Percentiles rank a stretch among this genome's conserved stretches.
phyloP scores from a whole-genome alignment of 805 yeast genomes.

The Monosporozyma unispora region DNA sequence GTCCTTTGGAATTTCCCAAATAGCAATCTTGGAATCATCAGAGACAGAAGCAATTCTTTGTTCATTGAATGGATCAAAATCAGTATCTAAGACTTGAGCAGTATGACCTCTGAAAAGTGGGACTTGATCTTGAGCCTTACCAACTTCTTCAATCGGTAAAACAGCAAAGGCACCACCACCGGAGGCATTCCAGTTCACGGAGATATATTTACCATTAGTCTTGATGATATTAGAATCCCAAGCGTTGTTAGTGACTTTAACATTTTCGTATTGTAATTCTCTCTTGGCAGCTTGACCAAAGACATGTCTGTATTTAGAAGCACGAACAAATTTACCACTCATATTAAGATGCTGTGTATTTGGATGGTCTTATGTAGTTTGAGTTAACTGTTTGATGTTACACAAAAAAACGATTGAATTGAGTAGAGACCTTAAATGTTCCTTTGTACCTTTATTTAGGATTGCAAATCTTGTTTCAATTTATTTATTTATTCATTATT shows the following conservation, averaged over 20 bases:
- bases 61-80: slow-evolving; percentile 85
- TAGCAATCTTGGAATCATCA: slow-evolving; percentile 69
- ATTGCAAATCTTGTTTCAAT: no score
- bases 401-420: background rate
- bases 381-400: no score
- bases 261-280: slow-evolving; percentile 37
- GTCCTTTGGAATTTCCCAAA: slow-evolving; percentile 83
- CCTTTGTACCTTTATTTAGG: no score
- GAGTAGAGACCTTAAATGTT: background rate
- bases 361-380: background rate
- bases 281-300: slow-evolving; percentile 75
- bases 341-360: slow-evolving; percentile 5
- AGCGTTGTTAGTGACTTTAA: slow-evolving; percentile 79
- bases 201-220: slow-evolving; percentile 75
- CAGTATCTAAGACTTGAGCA: slow-evolving; percentile 91
- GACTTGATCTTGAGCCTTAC: slow-evolving; percentile 88
- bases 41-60: slow-evolving; percentile 68
- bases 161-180: slow-evolving; percentile 98
- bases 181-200: slow-evolving; percentile 87
- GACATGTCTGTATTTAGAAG: slow-evolving; percentile 94
- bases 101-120: slow-evolving; percentile 94
- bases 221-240: slow-evolving; percentile 91
- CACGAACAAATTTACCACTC: slow-evolving; percentile 87
- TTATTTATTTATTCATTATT: no score
- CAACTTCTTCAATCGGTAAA: slow-evolving; percentile 75